Conservation (phyloP, 306 rosid genomes). For the Cucurbita moschata region DNA sequence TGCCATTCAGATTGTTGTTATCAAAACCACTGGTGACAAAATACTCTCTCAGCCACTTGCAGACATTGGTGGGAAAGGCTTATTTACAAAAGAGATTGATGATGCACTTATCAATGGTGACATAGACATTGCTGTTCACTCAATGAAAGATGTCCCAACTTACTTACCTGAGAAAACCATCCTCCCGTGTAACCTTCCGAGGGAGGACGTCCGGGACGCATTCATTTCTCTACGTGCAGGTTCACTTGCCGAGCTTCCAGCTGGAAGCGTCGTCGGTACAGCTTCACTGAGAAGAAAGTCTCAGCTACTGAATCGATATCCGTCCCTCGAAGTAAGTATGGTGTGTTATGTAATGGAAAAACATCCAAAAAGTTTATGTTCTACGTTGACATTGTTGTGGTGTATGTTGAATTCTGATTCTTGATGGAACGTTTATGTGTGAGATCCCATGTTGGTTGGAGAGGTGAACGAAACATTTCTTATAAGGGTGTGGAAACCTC, state of each 20-base stretch:
- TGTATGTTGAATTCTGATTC: background rate
- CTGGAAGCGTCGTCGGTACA: conserved; percentile 64
- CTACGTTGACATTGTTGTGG: background rate
- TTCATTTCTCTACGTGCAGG: conserved; percentile 62
- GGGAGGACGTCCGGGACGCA: conserved; percentile 88
- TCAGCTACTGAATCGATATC: conserved; percentile 69
- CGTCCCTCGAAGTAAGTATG: conserved; percentile 46
- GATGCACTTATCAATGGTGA: conserved; percentile 68
- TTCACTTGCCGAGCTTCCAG: conserved; percentile 54
- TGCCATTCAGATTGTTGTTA: conserved; percentile 65
- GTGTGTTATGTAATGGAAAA: background rate
- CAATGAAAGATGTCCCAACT: conserved; percentile 93
- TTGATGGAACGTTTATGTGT: too few relatives aligned
- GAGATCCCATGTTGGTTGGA: too few relatives aligned
- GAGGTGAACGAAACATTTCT: too few relatives aligned
- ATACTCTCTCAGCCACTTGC: conserved; percentile 73
- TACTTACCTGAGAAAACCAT: conserved; percentile 59
- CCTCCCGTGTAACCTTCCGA: conserved; percentile 77
- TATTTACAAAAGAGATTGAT: conserved; percentile 86
- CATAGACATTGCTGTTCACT: conserved; percentile 80
- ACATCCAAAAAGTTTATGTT: background rate
- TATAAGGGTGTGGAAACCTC: too few relatives aligned
- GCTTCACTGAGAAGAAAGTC: conserved; percentile 88
- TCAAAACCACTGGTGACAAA: conserved; percentile 84
- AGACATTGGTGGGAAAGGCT: conserved; percentile 86